Evolutionary conservation across 2,329 filamentous ascomycete species (phyloP).

Genomic region (Aspergillus fischeri): DNA sequence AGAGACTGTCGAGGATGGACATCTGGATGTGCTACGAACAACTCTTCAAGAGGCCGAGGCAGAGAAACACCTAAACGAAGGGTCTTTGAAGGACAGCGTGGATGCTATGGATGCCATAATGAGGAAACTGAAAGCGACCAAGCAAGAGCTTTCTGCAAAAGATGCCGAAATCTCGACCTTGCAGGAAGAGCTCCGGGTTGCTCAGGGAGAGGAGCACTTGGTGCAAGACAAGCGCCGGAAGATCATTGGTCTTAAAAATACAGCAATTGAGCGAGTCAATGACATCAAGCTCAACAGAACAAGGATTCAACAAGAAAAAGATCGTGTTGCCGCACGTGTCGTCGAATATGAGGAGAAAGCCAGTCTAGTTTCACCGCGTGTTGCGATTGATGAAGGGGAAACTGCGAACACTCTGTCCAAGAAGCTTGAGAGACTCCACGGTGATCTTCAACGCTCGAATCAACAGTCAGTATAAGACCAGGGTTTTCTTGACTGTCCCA

Average conservation of each 20-base stretch:
- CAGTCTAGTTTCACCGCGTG: constrained; percentile 51
- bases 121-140: constrained; percentile 30
- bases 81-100: constrained; percentile 48
- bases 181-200: constrained; percentile 51
- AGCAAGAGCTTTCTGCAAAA: constrained; percentile 34
- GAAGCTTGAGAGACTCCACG: constrained; percentile 50
- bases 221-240: constrained; percentile 49
- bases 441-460: constrained; percentile 57
- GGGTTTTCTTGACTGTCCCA: neutral
- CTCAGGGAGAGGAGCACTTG: constrained; percentile 50
- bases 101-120: constrained; percentile 43
- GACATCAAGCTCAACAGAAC: constrained; percentile 46
- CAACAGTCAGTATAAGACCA: constrained; percentile 36
- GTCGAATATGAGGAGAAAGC: constrained; percentile 55
- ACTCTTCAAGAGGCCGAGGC: constrained; percentile 56
- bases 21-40: constrained; percentile 55
- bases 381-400: constrained; percentile 61
- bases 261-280: constrained; percentile 51
- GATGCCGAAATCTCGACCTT: constrained; percentile 32
- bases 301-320: constrained; percentile 46
- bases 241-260: constrained; percentile 60
- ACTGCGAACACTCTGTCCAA: constrained; percentile 51
- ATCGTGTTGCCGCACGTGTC: constrained; percentile 48
- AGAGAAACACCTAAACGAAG: constrained; percentile 41
- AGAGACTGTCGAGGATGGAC: constrained; percentile 60